Evolutionary conservation across 306 rosid species (phyloP).

Genomic region (Castanea crenata): DNA sequence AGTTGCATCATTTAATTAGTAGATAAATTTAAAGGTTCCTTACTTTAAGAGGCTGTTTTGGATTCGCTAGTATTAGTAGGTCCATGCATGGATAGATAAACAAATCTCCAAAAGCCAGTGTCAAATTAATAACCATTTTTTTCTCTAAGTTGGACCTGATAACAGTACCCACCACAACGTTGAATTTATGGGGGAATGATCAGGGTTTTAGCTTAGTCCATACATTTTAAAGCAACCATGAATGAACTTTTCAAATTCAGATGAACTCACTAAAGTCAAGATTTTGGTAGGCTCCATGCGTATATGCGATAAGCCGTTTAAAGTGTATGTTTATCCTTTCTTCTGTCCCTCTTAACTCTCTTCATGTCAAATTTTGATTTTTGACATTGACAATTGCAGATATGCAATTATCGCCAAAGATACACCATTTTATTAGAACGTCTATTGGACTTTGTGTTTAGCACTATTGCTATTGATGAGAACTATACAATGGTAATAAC

Average conservation of each 20-base stretch:
- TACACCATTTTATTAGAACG: no score
- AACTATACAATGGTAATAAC: no score
- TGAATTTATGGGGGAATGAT: conserved; percentile 10
- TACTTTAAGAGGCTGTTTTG: no score
- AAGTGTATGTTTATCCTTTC: background rate
- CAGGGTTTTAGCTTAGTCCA: conserved; percentile 26
- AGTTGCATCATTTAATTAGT: no score
- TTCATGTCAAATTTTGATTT: background rate
- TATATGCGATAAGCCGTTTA: background rate
- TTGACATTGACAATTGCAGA: background rate
- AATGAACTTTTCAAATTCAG: conserved; percentile 6
- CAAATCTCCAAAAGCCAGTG: background rate
- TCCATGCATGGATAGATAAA: no score
- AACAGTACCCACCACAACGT: conserved; percentile 22
- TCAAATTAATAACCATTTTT: background rate
- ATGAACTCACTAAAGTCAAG: no score
- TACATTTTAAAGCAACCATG: conserved; percentile 14
- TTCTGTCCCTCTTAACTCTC: no score
- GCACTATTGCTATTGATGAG: no score
- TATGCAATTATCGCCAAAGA: no score
- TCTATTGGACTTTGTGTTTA: no score
- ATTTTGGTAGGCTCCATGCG: background rate
- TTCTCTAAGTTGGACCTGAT: conserved; percentile 17
- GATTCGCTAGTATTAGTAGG: no score
- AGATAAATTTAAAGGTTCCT: no score